Evolutionary conservation across 768 basidiomycete species (phyloP).

Genomic region (Termitomyces bulborhizus): DNA sequence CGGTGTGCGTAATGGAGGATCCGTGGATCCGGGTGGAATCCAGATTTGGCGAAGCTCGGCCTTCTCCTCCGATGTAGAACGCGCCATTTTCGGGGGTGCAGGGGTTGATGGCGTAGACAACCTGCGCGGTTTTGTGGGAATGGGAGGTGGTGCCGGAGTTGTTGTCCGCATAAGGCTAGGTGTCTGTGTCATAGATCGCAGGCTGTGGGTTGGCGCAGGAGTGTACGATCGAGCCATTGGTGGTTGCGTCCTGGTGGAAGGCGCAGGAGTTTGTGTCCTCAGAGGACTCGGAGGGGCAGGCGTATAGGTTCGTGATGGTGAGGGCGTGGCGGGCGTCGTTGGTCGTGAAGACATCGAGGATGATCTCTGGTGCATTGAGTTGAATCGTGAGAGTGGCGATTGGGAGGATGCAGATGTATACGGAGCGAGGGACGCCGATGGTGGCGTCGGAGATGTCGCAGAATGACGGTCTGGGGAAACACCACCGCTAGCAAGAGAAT

Average conservation of each 20-base stretch:
- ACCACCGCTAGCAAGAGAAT: constrained; percentile 25
- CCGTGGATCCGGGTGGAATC: constrained; percentile 40
- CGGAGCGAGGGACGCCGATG: constrained; percentile 32
- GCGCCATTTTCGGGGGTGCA: constrained; percentile 51
- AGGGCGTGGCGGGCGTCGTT: constrained; percentile 37
- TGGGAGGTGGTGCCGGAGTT: constrained; percentile 25
- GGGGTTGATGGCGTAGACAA: constrained; percentile 46
- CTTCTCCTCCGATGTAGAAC: constrained; percentile 65
- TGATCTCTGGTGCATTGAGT: constrained; percentile 50
- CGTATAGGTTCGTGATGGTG: constrained; percentile 35
- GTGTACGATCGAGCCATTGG: constrained; percentile 30
- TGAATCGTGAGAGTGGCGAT: constrained; percentile 43
- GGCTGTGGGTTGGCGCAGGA: constrained; percentile 30
- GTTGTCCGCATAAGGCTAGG: constrained; percentile 33
- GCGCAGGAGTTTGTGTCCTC: constrained; percentile 27
- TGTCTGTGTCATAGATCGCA: constrained; percentile 29
- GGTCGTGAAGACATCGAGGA: constrained; percentile 48
- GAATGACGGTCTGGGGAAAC: constrained; percentile 26
- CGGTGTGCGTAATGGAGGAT: constrained; percentile 19
- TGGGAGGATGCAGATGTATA: constrained; percentile 26
- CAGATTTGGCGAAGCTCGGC: constrained; percentile 56
- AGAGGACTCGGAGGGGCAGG: constrained; percentile 26
- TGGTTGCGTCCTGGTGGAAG: constrained; percentile 20
- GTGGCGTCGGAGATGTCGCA: constrained; percentile 27
- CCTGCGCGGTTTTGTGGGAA: constrained; percentile 40